Base-by-base conservation (phyloP, 1,284 basidiomycete genomes). In the Grifola frondosa region DNA sequence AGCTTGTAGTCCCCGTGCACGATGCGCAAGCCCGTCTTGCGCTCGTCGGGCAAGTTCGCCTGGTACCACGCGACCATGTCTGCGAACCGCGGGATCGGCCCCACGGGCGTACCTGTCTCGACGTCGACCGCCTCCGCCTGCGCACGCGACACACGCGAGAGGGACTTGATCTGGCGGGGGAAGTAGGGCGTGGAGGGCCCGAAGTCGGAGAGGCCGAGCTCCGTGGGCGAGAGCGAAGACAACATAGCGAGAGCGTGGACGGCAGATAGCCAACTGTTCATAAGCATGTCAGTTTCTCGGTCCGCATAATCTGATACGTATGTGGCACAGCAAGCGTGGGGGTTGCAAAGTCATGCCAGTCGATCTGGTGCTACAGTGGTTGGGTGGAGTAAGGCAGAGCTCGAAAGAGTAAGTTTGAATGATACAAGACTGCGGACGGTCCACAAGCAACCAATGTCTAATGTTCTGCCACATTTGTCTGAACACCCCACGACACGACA, bases 1-100 rank as follows among this genome's bases (percentile, higher is more conserved):
- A 97, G 76, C 67, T 99, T 99, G 64, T 92, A 98, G 65, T 98
- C 95, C 17, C 96, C 95, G 61, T 98, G 95, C 4, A 97, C 91
- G 50, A 96, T 82, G 26, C 88, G 79, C 39, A 81, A 70, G 2
- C 86, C 86, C 12, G 74, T 75, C 66, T 83, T 82, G 52, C 71
- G 76, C 60, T 88, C 86, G 56, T 85, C 77, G 0, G 91, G 93
- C 40, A 92, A 71, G 54, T 89, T 76, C 29, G 67, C 63, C 37
- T 71, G 67, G 59, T 94, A 96, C 89, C 90, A 97, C 8, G 66
- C 62, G 36, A 90, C 69, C 59, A 97, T 72, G 50, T 86, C 81
- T 30, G 81, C 71, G 57, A 87, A 88, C 38, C 71, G 74, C 3
- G 90, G 88, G 49, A 95, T 84, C 25, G 78, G 69, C 9, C 86